phyloP scores from a whole-genome alignment of 768 basidiomycete species.

The Neoboletus subvelutipes region DNA sequence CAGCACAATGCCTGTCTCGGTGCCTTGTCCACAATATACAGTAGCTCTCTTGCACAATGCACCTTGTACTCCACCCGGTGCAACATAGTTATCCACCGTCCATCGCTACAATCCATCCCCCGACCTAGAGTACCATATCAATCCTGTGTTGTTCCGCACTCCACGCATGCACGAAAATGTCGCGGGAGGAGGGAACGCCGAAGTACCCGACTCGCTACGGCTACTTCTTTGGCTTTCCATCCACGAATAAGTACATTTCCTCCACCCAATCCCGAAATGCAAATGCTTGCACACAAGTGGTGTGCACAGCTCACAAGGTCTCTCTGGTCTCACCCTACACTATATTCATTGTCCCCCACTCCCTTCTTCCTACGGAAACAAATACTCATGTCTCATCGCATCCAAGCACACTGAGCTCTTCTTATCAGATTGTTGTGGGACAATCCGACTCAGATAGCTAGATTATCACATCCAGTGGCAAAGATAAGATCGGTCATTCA shows the following conservation, averaged over 20 bases:
- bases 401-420: too few species aligned
- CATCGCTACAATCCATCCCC: slow-evolving; percentile 15
- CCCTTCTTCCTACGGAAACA: not conserved
- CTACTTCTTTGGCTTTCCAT: not conserved
- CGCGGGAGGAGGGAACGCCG: not conserved
- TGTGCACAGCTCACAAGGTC: not conserved
- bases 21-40: slow-evolving; percentile 3
- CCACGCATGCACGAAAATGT: not conserved
- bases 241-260: too few species aligned
- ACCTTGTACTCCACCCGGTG: not conserved
- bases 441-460: not conserved
- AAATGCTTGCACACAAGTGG: too few species aligned
- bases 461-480: slow-evolving; percentile 7
- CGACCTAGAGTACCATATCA: slow-evolving; percentile 5
- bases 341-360: not conserved
- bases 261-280: not conserved
- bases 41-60: too few species aligned
- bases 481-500: slow-evolving; percentile 22
- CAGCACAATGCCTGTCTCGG: slow-evolving; percentile 16
- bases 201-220: slow-evolving; percentile 6
- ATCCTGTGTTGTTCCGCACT: slow-evolving; percentile 16
- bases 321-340: too few species aligned
- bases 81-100: not conserved
- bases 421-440: not conserved
- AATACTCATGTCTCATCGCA: not conserved